These are phyloP conservation scores for Leucocoprinus birnbaumii DNA, from an alignment of 768 basidiomycete genomes.

Conservation along the genomic window DNA sequence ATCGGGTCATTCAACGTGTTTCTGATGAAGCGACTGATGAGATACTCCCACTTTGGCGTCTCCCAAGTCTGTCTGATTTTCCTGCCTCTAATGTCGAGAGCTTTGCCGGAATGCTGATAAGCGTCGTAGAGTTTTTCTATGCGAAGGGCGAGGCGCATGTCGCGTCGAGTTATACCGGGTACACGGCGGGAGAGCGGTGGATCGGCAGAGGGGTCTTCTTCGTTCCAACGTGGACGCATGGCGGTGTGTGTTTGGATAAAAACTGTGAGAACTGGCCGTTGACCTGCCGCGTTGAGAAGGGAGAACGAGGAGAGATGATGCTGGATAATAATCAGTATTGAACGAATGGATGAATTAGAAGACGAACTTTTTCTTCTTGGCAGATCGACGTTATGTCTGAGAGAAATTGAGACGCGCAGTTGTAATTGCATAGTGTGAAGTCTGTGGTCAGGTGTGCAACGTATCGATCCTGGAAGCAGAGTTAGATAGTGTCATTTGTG, in stretches of 20 bases:
- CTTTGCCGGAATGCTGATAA: background rate
- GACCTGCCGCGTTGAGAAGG: background rate
- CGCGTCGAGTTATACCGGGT: conserved; percentile 11
- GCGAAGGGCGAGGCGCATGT: conserved; percentile 2
- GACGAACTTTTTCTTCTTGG: conserved; percentile 1
- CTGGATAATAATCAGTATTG: no score
- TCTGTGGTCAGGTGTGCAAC: conserved; percentile 6
- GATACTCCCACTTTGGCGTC: conserved; percentile 1
- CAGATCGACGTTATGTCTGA: background rate
- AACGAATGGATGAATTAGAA: background rate
- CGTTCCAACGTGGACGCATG: conserved; percentile 7
- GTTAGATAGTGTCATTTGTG: background rate
- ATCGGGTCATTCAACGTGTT: background rate
- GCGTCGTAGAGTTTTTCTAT: conserved; percentile 2
- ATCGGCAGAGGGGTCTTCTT: conserved; percentile 3
- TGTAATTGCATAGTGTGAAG: conserved; percentile 2
- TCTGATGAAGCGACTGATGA: conserved; percentile 4
- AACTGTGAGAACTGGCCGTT: background rate
- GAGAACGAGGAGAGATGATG: conserved; percentile 1
- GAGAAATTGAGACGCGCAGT: conserved; percentile 7
- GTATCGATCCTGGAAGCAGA: conserved; percentile 6
- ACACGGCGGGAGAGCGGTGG: conserved; percentile 10
- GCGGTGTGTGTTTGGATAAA: background rate
- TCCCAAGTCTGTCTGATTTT: background rate
- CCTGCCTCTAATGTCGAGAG: background rate